These are phyloP conservation scores for Cordyceps militaris DNA, from an alignment of 2,329 filamentous ascomycete genomes.

Conservation along the genomic window DNA sequence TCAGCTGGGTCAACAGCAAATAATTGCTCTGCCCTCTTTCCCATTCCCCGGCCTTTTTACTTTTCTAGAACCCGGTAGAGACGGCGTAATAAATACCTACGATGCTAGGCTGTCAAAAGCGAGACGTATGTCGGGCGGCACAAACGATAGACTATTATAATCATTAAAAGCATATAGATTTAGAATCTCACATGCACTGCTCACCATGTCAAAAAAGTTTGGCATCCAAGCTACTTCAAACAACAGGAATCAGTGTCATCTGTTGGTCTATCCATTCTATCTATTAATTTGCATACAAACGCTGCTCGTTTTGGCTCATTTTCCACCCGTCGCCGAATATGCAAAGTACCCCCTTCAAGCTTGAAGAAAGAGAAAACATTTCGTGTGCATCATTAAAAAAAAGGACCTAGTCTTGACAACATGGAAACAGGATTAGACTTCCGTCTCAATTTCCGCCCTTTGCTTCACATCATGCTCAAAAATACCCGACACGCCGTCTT, in stretches of 20 bases:
- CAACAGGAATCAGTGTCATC: background rate
- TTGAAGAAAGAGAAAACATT: background rate
- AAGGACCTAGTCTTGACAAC: background rate
- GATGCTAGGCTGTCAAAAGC: background rate
- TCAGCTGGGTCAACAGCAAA: constrained; percentile 54
- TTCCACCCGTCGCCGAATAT: background rate
- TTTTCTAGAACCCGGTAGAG: background rate
- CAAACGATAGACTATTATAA: constrained; percentile 1
- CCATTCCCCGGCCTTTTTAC: background rate
- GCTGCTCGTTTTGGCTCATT: background rate
- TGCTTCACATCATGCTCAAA: constrained; percentile 50
- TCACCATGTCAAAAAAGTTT: background rate
- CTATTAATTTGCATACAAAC: background rate
- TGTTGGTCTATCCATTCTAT: background rate
- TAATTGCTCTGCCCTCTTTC: constrained; percentile 12
- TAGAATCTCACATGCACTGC: background rate
- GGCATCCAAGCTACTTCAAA: too few species aligned
- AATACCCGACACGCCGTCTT: constrained; percentile 48
- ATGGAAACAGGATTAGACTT: constrained; percentile 40
- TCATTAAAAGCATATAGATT: constrained; percentile 10
- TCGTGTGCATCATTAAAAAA: background rate
- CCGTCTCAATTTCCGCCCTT: constrained; percentile 58
- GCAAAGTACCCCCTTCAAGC: background rate
- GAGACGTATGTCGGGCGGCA: background rate
- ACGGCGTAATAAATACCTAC: too few species aligned